Evolutionary conservation across 768 basidiomycete genomes (phyloP), one percentile per base, ranked within the genome.

Genomic region (Psilocybe subaeruginosa): DNA sequence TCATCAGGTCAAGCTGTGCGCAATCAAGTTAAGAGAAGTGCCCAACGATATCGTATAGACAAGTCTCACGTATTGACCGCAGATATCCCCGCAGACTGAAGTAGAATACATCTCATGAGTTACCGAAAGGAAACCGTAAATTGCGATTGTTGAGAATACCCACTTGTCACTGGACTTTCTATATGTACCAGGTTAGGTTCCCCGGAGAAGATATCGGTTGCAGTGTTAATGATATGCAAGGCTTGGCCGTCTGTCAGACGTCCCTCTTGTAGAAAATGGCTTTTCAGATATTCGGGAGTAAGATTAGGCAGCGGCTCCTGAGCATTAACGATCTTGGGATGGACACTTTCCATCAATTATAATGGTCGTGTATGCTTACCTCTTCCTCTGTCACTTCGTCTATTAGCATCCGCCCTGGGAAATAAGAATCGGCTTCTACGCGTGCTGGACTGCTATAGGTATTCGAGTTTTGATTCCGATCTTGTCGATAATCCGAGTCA

Each of bases 61-160:
- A 61, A 68, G 64, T 43, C 73, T 72, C 79, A 96, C 95, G 75
- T 94, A 98, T 90, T 98, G 96, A 8, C 96, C 96, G 69, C 97
- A 96, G 50, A 98, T 95, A 79, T 98, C 96, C 17, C 96, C 96
- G 70, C 95, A 97, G 66, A 98, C 95, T 96, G 19, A 17, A 11
- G 11, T 17, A 35, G 37, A 49, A 43, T 49, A 23, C 58, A 56
- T 56, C 23, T 23, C 2, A 23, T 23, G 23, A 23, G 23, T 23
- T 23, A 23, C 23, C 23, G 23, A 23, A 56, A 33, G 23, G 19
- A 37, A 16, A 29, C 52, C 30, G 48, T 27, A 23, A 35, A 54
- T 9, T 17, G 27, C 45, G 41, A 29, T 6, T 35, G 33, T 80
- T 16, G 31, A 16, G 31, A 81, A 23, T 29, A 57, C 91, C 66